Conservation (phyloP, 202 grass and related monocot species). For the Zoysia matrella region DNA sequence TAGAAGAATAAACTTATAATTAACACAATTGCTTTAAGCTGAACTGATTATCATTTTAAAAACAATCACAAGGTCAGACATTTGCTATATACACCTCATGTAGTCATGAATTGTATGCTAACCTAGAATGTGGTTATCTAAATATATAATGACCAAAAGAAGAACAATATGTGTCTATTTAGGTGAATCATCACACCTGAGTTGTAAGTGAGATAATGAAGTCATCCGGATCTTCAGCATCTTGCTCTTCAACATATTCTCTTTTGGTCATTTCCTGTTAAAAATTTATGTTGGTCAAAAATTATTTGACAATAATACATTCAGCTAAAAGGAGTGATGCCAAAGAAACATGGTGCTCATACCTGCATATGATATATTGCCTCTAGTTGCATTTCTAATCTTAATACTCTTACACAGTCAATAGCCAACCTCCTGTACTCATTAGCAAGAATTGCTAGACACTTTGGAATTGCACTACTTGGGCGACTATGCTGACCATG, state of each 20-base stretch:
- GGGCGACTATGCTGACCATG: no score
- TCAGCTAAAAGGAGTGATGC: no score
- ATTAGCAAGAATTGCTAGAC: no score
- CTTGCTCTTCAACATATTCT: slow-evolving; percentile 95
- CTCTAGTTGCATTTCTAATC: no score
- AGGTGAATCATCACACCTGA: slow-evolving; percentile 53
- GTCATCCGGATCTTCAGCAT: slow-evolving; percentile 56
- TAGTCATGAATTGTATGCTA: no score
- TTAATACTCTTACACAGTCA: no score
- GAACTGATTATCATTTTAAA: neutral
- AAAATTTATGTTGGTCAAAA: slow-evolving; percentile 23
- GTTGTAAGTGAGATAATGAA: neutral
- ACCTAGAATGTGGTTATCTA: neutral
- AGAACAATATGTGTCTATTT: slow-evolving; percentile 22
- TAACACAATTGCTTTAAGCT: neutral
- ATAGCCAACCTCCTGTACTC: no score
- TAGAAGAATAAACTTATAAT: no score
- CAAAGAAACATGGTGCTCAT: no score
- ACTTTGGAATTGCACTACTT: no score
- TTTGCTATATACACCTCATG: neutral
- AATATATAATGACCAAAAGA: slow-evolving; percentile 14
- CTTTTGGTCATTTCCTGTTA: slow-evolving; percentile 95
- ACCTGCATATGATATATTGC: no score
- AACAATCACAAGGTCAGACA: neutral
- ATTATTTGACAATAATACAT: no score